Percentiles rank a stretch among this genome's conserved stretches.
phyloP scores from a whole-genome alignment of 2,329 filamentous ascomycete species.

The Neoarthrinium moseri region DNA sequence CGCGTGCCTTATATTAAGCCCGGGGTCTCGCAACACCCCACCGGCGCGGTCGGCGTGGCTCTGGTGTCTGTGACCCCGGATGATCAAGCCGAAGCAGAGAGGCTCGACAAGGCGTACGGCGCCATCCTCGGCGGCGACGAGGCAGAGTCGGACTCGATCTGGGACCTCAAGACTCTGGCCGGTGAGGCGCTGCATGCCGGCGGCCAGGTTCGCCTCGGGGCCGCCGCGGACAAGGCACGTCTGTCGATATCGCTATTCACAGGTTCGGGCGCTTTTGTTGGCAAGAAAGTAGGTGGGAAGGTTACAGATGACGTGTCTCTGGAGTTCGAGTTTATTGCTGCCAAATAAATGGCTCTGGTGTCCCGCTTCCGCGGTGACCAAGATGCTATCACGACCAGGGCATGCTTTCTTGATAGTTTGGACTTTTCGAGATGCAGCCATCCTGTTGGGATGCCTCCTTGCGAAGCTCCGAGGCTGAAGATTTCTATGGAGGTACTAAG shows the following conservation, averaged over 20 bases:
- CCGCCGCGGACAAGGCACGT: neutral
- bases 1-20: constrained; percentile 47
- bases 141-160: neutral
- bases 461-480: too few species aligned
- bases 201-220: constrained; percentile 2
- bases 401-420: too few species aligned
- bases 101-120: constrained; percentile 26
- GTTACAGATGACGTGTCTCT: neutral
- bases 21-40: constrained; percentile 45
- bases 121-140: constrained; percentile 15
- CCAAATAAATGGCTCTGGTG: too few species aligned
- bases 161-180: constrained; percentile 7
- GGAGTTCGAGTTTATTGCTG: constrained; percentile 9
- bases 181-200: constrained; percentile 8
- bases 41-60: constrained; percentile 49
- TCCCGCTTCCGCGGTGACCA: too few species aligned
- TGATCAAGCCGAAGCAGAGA: constrained; percentile 14
- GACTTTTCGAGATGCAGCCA: too few species aligned
- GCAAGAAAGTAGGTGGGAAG: constrained; percentile 1
- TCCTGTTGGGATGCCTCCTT: too few species aligned
- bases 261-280: neutral
- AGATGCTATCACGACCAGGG: too few species aligned
- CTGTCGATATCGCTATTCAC: constrained; percentile 10
- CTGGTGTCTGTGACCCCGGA: constrained; percentile 37
- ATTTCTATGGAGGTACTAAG: too few species aligned